Evolutionary conservation across 805 yeast species (phyloP).

Genomic region (Saccharomycopsis fermentans): DNA sequence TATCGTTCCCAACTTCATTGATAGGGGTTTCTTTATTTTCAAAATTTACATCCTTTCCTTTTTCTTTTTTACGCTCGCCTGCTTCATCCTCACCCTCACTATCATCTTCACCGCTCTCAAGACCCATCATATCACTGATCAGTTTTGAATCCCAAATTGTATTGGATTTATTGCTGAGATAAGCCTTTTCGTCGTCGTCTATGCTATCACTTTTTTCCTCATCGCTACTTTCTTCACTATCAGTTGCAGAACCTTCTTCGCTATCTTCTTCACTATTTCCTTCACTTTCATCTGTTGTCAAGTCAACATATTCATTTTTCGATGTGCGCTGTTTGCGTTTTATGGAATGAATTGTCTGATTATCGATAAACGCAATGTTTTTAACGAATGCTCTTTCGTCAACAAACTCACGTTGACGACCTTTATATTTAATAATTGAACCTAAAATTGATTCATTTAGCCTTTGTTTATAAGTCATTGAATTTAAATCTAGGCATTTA

Average conservation of each 20-base stretch:
- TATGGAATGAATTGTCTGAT: constrained; percentile 22
- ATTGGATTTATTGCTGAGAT: neutral
- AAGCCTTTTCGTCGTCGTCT: constrained; percentile 18
- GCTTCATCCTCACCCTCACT: neutral
- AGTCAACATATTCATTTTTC: constrained; percentile 1
- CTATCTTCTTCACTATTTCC: constrained; percentile 1
- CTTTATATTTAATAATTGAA: constrained; percentile 64
- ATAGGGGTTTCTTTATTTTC: neutral
- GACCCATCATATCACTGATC: neutral
- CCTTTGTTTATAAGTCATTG: constrained; percentile 54
- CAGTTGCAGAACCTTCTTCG: neutral
- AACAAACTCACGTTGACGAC: constrained; percentile 64
- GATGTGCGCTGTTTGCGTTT: neutral
- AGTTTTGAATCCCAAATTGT: neutral
- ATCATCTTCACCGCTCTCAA: neutral
- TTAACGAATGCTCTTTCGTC: constrained; percentile 58
- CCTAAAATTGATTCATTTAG: constrained; percentile 69
- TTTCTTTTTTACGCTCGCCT: neutral
- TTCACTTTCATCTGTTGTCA: neutral
- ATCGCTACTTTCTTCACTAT: constrained; percentile 10
- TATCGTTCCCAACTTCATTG: neutral
- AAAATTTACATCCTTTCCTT: neutral
- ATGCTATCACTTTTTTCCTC: constrained; percentile 23
- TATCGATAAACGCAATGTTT: constrained; percentile 44
- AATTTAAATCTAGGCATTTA: constrained; percentile 63